phyloP scores from a whole-genome alignment of 768 basidiomycete genomes.

The Amanita molliuscula region DNA sequence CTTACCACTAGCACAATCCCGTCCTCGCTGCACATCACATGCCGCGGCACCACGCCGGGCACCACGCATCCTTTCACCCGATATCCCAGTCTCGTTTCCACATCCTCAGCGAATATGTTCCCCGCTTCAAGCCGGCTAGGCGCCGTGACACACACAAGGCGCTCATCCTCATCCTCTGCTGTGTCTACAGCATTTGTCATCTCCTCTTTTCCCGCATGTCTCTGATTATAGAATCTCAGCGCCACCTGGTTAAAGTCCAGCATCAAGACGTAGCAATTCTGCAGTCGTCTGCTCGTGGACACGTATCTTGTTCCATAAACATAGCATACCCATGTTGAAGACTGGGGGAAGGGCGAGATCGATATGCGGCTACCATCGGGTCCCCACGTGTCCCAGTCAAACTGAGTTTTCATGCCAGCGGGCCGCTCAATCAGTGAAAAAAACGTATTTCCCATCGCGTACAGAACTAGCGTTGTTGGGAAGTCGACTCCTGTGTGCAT shows the following conservation, averaged over 20 bases:
- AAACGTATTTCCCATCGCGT: slow-evolving; percentile 31
- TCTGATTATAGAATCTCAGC: slow-evolving; percentile 17
- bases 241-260: slow-evolving; percentile 44
- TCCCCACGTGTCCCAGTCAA: slow-evolving; percentile 46
- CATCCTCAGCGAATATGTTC: slow-evolving; percentile 28
- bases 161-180: slow-evolving; percentile 5
- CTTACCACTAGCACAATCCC: slow-evolving; percentile 39
- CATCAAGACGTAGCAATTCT: slow-evolving; percentile 20
- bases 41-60: slow-evolving; percentile 11
- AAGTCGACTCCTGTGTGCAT: slow-evolving; percentile 18
- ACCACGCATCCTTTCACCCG: slow-evolving; percentile 21
- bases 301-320: slow-evolving; percentile 39
- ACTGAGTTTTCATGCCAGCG: slow-evolving; percentile 6
- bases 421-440: slow-evolving; percentile 21
- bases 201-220: slow-evolving; percentile 4
- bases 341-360: slow-evolving; percentile 19
- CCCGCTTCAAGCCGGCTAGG: slow-evolving; percentile 14
- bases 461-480: slow-evolving; percentile 24
- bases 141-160: slow-evolving; percentile 13
- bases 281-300: slow-evolving; percentile 9
- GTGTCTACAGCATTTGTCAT: neutral
- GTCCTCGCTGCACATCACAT: slow-evolving; percentile 49
- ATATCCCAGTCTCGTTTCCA: slow-evolving; percentile 38
- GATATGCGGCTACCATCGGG: slow-evolving; percentile 35
- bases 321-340: slow-evolving; percentile 48